Conservation (phyloP, 305 asterid genomes). For the Coffea humblotiana region DNA sequence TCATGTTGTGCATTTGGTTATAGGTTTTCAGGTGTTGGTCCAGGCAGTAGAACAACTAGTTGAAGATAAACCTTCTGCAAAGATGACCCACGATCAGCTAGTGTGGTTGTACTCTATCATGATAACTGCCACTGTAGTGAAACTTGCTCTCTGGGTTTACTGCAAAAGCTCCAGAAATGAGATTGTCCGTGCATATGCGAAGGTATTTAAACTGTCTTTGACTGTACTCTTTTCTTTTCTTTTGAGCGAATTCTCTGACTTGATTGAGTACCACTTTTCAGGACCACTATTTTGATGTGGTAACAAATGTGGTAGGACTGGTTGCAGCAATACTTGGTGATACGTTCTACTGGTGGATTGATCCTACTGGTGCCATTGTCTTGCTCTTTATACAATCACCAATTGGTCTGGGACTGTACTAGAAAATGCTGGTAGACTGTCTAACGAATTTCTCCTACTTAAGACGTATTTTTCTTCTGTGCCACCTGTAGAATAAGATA, state of each 20-base stretch:
- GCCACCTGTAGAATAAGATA: neutral
- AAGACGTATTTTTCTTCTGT: neutral
- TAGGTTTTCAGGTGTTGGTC: constrained; percentile 84
- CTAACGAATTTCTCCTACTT: neutral
- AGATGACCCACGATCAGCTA: constrained; percentile 55
- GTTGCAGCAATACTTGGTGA: constrained; percentile 87
- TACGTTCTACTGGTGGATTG: constrained; percentile 87
- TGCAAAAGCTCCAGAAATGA: constrained; percentile 75
- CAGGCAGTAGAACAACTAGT: constrained; percentile 71
- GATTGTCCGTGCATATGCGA: constrained; percentile 86
- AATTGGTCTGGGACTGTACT: constrained; percentile 91
- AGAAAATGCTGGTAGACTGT: constrained; percentile 75
- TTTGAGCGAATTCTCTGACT: neutral
- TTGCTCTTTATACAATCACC: constrained; percentile 72
- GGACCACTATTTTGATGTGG: constrained; percentile 98
- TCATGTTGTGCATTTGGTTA: neutral
- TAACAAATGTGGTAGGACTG: constrained; percentile 82
- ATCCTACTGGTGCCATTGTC: constrained; percentile 78
- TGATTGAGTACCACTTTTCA: constrained; percentile 17
- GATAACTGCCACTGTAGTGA: constrained; percentile 69
- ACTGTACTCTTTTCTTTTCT: neutral
- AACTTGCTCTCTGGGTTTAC: constrained; percentile 81
- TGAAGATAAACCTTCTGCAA: constrained; percentile 46
- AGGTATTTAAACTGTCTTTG: constrained; percentile 40
- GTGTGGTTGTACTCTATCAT: constrained; percentile 71